Evolutionary conservation across 768 basidiomycete species (phyloP), one percentile per base, ranked within the genome.

Genomic region (Baorangia bicolor): DNA sequence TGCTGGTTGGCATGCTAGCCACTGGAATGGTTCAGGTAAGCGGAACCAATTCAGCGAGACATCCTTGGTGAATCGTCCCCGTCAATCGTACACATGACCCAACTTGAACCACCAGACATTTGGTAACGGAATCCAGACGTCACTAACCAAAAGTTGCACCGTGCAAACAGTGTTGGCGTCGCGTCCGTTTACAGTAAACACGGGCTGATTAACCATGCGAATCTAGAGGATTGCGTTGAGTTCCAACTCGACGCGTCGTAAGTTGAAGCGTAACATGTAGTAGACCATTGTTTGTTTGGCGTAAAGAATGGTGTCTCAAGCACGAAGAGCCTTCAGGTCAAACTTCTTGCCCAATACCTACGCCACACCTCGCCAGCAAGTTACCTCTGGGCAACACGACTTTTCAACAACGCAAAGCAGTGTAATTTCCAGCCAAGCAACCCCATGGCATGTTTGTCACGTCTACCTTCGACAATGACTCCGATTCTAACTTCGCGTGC

Each of bases 41-140:
- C 47, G 51, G 53, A 37, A 21, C 41, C 49, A 34, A 23, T 46
- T 40, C 25, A 45, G 53, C 28, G 50, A 51, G 30, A 12, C 35
- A 39, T 28, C 40, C 38, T 33, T 57, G 51, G 55, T 45, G 41
- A 41, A 45, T 53, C 45, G 50, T 42, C 40, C 30, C 39, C 30
- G 31, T 45, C 49, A 33, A 27, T 31, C 9, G 41, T n/a, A 28
- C 33, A 35, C n/a, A n/a, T n/a, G n/a, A n/a, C n/a, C 47, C 14
- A 6, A 23, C n/a, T 20, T n/a, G n/a, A 35, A 31, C 27, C 47
- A 40, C 58, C 49, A 49, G 55, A 51, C 38, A 37, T 47, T 47
- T 49, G 42, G 43, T 56, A 40, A 56, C 38, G 31, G 43, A 37
- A 49, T 44, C 39, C 43, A 18, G 40, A 33, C 31, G 33, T 42